Conservation (phyloP, 768 basidiomycete species). For the Suillus clintonianus region DNA sequence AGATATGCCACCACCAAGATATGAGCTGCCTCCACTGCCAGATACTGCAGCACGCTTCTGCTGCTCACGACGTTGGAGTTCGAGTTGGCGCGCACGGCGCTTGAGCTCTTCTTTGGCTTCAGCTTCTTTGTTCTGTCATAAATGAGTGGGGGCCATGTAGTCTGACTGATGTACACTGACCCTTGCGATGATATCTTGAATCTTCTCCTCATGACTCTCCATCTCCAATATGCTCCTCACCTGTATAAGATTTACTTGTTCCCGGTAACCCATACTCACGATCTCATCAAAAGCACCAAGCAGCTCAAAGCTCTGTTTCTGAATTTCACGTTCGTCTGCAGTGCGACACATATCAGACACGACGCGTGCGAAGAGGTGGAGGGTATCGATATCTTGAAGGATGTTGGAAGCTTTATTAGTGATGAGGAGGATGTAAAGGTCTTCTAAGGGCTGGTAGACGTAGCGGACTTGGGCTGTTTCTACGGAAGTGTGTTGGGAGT, state of each 20-base stretch:
- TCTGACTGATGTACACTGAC: slow-evolving; percentile 44
- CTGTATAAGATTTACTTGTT: slow-evolving; percentile 77
- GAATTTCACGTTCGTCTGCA: slow-evolving; percentile 87
- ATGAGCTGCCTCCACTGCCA: slow-evolving; percentile 51
- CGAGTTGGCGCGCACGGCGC: slow-evolving; percentile 94
- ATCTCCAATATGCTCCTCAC: slow-evolving; percentile 80
- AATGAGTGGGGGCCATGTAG: background rate
- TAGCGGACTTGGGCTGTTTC: slow-evolving; percentile 95
- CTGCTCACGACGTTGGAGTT: slow-evolving; percentile 96
- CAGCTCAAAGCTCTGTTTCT: slow-evolving; percentile 89
- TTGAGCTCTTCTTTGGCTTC: slow-evolving; percentile 99
- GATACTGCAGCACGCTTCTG: slow-evolving; percentile 69
- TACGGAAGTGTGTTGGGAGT: slow-evolving; percentile 95
- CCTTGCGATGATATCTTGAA: slow-evolving; percentile 96
- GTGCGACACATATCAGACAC: slow-evolving; percentile 89
- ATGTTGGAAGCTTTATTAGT: slow-evolving; percentile 99
- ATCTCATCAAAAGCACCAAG: slow-evolving; percentile 97
- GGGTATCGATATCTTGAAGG: slow-evolving; percentile 94
- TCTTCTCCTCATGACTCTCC: slow-evolving; percentile 93
- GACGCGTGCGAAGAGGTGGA: slow-evolving; percentile 91
- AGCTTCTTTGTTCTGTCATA: slow-evolving; percentile 89
- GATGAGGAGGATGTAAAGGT: slow-evolving; percentile 95
- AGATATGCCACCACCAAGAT: slow-evolving; percentile 65
- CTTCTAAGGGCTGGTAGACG: slow-evolving; percentile 95
- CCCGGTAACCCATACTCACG: slow-evolving; percentile 84